These are phyloP conservation scores for Fusarium globosum DNA, from an alignment of 2,329 filamentous ascomycete species.

Conservation along the genomic window DNA sequence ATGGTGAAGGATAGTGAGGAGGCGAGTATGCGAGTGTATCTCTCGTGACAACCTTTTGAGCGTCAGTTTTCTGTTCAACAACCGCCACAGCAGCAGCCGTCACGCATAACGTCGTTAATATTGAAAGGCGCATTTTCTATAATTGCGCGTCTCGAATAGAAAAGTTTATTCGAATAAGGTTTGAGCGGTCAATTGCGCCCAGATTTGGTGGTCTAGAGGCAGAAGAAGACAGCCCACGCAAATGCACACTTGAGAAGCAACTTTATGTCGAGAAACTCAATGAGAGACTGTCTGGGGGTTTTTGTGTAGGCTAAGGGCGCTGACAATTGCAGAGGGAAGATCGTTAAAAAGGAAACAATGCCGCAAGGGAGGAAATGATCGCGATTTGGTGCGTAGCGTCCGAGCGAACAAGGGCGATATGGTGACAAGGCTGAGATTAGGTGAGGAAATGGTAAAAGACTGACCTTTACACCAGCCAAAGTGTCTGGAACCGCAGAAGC, in stretches of 20 bases:
- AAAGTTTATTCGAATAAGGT: background rate
- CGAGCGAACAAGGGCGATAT: background rate
- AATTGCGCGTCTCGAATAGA: background rate
- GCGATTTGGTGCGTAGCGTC: background rate
- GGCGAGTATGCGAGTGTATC: constrained; percentile 54
- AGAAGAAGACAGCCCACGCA: too few relatives aligned
- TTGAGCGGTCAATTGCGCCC: background rate
- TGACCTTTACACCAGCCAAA: constrained; percentile 28
- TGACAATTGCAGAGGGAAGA: background rate
- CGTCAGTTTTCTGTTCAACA: constrained; percentile 38
- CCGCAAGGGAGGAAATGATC: background rate
- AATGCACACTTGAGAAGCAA: background rate
- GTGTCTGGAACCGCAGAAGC: constrained; percentile 12
- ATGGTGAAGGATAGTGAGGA: constrained; percentile 87
- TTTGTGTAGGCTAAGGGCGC: background rate
- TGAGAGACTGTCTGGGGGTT: background rate
- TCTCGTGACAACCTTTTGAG: constrained; percentile 33
- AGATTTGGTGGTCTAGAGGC: background rate
- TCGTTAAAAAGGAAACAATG: background rate
- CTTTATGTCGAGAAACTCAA: background rate
- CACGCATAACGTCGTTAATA: constrained; percentile 5
- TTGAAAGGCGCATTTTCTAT: constrained; percentile 23
- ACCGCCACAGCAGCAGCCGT: background rate
- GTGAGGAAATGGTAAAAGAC: background rate
- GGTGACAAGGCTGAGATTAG: background rate